Conservation (phyloP, 768 basidiomycete species). For the Galerina sulciceps region DNA sequence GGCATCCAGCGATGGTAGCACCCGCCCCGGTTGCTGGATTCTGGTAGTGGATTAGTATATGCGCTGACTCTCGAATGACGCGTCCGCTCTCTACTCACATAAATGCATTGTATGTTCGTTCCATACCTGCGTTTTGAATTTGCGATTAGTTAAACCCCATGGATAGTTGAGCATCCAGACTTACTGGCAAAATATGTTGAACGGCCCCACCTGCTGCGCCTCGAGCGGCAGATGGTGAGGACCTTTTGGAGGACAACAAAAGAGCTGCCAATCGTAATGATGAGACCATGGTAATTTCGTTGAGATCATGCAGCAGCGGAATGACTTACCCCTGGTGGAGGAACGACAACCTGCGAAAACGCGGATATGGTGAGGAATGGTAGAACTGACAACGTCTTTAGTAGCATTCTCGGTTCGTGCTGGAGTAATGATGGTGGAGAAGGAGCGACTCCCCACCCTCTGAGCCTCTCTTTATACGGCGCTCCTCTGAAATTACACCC, state of each 20-base stretch:
- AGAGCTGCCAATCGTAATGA: neutral
- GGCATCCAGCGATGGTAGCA: constrained; percentile 18
- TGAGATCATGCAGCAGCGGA: neutral
- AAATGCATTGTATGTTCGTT: neutral
- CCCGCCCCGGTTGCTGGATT: constrained; percentile 19
- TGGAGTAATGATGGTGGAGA: too few species aligned
- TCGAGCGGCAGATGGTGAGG: constrained; percentile 17
- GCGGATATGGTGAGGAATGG: neutral
- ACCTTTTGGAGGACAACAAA: constrained; percentile 13
- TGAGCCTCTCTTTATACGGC: too few species aligned
- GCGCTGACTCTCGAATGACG: neutral
- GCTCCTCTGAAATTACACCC: too few species aligned
- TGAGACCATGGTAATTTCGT: too few species aligned
- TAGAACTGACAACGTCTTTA: too few species aligned
- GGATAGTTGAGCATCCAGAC: neutral
- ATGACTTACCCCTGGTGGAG: neutral
- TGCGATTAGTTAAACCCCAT: neutral
- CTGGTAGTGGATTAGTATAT: neutral
- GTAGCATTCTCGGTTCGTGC: too few species aligned
- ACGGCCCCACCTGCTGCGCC: constrained; percentile 20
- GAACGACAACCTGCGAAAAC: neutral
- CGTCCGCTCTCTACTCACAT: neutral
- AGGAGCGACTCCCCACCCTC: too few species aligned
- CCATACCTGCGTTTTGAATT: neutral
- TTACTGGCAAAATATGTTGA: constrained; percentile 23